These are phyloP conservation scores for Vitis hybrid DNA, from an alignment of 177 flowering plant species.

Conservation along the genomic window DNA sequence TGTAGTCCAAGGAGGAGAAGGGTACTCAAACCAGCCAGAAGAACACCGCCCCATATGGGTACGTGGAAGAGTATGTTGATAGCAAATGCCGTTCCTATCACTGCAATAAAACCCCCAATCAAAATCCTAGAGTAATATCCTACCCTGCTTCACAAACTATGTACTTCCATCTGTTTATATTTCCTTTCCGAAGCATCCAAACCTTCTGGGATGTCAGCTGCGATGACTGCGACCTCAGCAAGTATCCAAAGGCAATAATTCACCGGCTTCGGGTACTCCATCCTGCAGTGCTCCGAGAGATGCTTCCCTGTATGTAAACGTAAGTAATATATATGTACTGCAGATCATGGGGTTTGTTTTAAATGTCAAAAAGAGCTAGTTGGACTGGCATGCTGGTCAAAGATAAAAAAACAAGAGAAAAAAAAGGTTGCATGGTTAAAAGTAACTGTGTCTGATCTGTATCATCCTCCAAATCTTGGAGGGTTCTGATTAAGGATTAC, in stretches of 20 bases:
- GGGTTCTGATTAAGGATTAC: no score
- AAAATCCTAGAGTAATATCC: no score
- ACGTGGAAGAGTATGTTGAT: constrained; percentile 12
- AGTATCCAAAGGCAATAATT: constrained; percentile 18
- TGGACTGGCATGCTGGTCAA: no score
- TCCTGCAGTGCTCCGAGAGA: constrained; percentile 10
- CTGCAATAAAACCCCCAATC: constrained; percentile 3
- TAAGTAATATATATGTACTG: neutral
- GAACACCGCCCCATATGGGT: constrained; percentile 13
- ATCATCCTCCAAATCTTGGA: no score
- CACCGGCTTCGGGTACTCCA: constrained; percentile 13
- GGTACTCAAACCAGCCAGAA: constrained; percentile 4
- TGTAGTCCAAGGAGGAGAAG: constrained; percentile 21
- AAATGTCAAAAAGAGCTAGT: no score
- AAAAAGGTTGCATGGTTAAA: no score
- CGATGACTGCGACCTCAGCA: constrained; percentile 15
- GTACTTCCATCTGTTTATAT: neutral
- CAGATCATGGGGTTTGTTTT: no score
- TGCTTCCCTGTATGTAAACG: constrained; percentile 11
- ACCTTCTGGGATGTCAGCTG: constrained; percentile 22
- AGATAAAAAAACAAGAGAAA: no score
- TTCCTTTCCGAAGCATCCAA: neutral
- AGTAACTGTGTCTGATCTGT: no score
- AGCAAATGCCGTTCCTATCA: constrained; percentile 22
- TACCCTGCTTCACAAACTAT: neutral